These are phyloP conservation scores for Bryoglossum gracile DNA, from an alignment of 495 filamentous ascomycete species.

Conservation along the genomic window DNA sequence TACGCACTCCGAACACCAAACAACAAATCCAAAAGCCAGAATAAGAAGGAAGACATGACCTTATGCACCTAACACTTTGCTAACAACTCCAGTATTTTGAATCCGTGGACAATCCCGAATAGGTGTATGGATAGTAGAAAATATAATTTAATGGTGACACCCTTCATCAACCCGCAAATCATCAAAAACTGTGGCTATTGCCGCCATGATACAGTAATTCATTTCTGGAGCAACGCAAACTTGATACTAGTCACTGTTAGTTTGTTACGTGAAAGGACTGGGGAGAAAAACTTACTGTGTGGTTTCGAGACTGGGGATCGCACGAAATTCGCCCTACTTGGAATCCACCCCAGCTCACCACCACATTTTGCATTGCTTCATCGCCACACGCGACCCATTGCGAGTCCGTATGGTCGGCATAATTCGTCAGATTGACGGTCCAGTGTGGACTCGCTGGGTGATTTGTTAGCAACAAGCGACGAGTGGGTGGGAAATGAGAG, in stretches of 20 bases:
- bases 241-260: conserved; percentile 10
- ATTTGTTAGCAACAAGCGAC: background rate
- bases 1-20: background rate
- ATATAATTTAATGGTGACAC: background rate
- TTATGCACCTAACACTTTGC: background rate
- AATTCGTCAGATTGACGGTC: conserved; percentile 3
- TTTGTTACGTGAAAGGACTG: too few relatives aligned
- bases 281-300: too few relatives aligned
- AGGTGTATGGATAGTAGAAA: background rate
- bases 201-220: conserved; percentile 14
- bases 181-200: conserved; percentile 11
- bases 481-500: background rate
- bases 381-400: conserved; percentile 11
- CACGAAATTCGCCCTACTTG: conserved; percentile 8
- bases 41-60: too few relatives aligned
- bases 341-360: conserved; percentile 10
- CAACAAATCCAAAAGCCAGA: background rate
- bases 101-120: too few relatives aligned
- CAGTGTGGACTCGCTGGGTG: conserved; percentile 6
- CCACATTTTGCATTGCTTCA: conserved; percentile 5
- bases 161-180: conserved; percentile 14
- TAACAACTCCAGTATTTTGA: background rate
- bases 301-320: conserved; percentile 1
- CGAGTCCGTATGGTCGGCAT: background rate
- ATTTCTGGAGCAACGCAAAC: conserved; percentile 9